phyloP scores from a whole-genome alignment of 768 basidiomycete species.

The Leccinum pellstonianum region DNA sequence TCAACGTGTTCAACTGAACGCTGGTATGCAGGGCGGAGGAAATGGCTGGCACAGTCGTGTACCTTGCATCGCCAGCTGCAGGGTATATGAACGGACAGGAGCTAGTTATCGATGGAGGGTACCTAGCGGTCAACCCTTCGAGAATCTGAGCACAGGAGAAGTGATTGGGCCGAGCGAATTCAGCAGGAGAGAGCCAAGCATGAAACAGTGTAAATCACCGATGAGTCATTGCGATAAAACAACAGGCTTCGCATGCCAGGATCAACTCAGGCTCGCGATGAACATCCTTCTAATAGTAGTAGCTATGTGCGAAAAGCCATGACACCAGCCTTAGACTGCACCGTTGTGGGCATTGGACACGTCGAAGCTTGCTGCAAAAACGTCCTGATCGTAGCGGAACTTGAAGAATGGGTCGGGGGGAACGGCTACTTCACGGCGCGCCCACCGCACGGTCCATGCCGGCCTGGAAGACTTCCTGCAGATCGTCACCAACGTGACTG shows the following conservation, averaged over 20 bases:
- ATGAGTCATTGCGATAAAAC: no score
- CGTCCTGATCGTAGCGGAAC: conserved; percentile 57
- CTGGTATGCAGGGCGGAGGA: conserved; percentile 53
- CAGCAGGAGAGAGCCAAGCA: background rate
- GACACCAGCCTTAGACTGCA: conserved; percentile 44
- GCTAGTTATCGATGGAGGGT: conserved; percentile 75
- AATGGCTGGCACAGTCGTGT: conserved; percentile 75
- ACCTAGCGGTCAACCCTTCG: conserved; percentile 69
- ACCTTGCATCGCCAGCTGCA: conserved; percentile 71
- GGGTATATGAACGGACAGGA: conserved; percentile 79
- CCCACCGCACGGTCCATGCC: conserved; percentile 60
- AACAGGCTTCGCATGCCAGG: no score
- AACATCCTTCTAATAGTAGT: no score
- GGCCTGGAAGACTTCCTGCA: conserved; percentile 52
- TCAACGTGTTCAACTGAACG: background rate
- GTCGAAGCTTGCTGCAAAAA: conserved; percentile 52
- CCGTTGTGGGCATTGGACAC: conserved; percentile 66
- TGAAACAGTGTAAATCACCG: background rate
- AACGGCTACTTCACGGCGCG: conserved; percentile 75
- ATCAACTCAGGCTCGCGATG: no score
- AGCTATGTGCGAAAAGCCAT: conserved; percentile 6
- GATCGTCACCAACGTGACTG: no score
- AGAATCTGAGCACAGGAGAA: conserved; percentile 28
- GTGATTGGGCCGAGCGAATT: background rate
- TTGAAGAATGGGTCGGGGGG: conserved; percentile 57